Percentiles rank a stretch among this genome's conserved stretches.
Conservation (phyloP, 108 stramenopile species). For the Conticribra guillardii region DNA sequence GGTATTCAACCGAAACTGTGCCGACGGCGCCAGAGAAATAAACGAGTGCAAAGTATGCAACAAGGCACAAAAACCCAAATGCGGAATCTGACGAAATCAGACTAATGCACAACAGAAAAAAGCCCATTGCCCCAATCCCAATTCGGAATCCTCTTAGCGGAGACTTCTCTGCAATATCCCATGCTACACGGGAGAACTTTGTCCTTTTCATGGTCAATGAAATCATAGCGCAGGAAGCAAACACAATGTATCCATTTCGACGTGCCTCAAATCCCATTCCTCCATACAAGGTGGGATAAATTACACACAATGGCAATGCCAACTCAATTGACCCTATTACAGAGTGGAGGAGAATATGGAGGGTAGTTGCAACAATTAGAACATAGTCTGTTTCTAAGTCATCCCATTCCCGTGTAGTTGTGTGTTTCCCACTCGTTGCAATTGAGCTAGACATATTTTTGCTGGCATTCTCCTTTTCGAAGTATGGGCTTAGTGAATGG, state of each 20-base stretch:
- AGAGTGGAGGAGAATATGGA: conserved; percentile 10
- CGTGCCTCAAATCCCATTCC: conserved; percentile 54
- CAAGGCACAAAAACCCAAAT: conserved; percentile 18
- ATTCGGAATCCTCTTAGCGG: conserved; percentile 54
- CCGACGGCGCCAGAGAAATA: conserved; percentile 8
- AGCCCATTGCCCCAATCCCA: conserved; percentile 33
- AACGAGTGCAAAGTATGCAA: conserved; percentile 8
- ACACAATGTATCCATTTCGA: conserved; percentile 39
- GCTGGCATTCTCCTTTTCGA: neutral
- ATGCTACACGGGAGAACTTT: conserved; percentile 27
- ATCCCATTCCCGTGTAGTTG: conserved; percentile 32
- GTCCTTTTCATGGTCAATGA: conserved; percentile 36
- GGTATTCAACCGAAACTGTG: conserved; percentile 16
- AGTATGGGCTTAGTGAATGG: neutral
- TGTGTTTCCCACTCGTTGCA: neutral
- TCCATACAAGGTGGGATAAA: conserved; percentile 40
- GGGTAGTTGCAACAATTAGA: conserved; percentile 26
- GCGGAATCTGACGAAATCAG: conserved; percentile 18
- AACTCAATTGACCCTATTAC: conserved; percentile 48
- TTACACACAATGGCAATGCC: conserved; percentile 47
- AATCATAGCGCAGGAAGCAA: conserved; percentile 42
- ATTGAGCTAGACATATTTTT: neutral
- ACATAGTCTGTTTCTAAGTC: conserved; percentile 20
- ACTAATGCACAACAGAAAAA: conserved; percentile 16
- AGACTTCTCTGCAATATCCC: conserved; percentile 33